Conservation (phyloP, 257 asterid genomes). For the Linderniella brevidens region DNA sequence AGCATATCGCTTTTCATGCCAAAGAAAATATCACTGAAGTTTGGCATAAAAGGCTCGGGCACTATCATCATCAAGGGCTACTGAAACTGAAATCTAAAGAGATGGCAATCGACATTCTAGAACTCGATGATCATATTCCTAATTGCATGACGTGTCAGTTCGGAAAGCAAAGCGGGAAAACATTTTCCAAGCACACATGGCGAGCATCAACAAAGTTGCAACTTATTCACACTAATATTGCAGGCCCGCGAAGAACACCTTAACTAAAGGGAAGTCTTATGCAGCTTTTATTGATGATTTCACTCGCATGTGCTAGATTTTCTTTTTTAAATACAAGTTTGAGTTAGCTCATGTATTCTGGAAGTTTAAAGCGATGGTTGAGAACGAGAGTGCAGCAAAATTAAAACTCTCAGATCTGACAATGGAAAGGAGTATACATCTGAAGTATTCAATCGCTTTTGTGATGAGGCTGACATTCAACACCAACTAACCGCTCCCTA, state of each 20-base stretch:
- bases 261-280: neutral
- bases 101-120: neutral
- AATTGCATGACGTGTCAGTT: slow-evolving; percentile 8
- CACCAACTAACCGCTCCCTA: slow-evolving; percentile 9
- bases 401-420: neutral
- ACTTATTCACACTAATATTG: neutral
- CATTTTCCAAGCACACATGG: slow-evolving; percentile 5
- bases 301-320: slow-evolving; percentile 4
- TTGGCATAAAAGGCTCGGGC: slow-evolving; percentile 8
- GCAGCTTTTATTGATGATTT: slow-evolving; percentile 9
- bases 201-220: slow-evolving; percentile 4
- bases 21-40: neutral
- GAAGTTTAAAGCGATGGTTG: slow-evolving; percentile 2
- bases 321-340: slow-evolving; percentile 3
- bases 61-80: slow-evolving; percentile 7
- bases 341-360: slow-evolving; percentile 5
- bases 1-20: slow-evolving; percentile 1
- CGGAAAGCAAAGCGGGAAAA: slow-evolving; percentile 5
- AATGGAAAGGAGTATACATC: slow-evolving; percentile 7
- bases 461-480: neutral
- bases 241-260: neutral
- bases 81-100: neutral
- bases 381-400: slow-evolving; percentile 3
- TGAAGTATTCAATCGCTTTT: neutral
- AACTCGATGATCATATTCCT: neutral